Conservation (phyloP, 345 rosid genomes). For the Lepidium sativum region DNA sequence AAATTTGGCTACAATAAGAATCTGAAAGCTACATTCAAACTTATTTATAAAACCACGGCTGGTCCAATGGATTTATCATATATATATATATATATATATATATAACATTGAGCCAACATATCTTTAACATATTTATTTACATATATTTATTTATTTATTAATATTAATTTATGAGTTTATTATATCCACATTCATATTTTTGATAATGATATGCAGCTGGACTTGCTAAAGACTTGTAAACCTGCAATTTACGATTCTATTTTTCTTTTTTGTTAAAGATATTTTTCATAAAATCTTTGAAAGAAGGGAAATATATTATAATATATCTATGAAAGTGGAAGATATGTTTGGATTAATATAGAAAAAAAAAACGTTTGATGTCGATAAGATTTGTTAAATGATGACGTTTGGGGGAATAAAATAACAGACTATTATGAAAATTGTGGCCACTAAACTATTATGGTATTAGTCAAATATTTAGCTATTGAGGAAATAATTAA, state of each 20-base stretch:
- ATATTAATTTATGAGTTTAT: background rate
- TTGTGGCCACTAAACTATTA: background rate
- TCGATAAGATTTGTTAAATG: slow-evolving; percentile 7
- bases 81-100: background rate
- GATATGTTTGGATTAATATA: background rate
- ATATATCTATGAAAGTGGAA: background rate
- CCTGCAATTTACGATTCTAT: too few species aligned
- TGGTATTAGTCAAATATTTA: background rate
- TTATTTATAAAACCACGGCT: slow-evolving; percentile 16
- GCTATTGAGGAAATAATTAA: background rate
- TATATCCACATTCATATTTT: slow-evolving; percentile 6
- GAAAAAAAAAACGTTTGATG: slow-evolving; percentile 3
- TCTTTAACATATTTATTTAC: background rate
- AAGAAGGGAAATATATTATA: background rate
- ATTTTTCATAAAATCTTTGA: background rate
- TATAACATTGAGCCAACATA: too few species aligned
- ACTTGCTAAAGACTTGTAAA: background rate
- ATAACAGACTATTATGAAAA: background rate
- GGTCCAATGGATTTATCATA: slow-evolving; percentile 14
- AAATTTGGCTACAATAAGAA: slow-evolving; percentile 7
- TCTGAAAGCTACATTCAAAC: slow-evolving; percentile 24
- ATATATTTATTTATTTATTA: background rate
- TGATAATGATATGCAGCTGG: background rate
- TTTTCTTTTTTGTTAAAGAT: too few species aligned
- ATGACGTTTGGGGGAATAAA: background rate